Evolutionary conservation across 2,329 filamentous ascomycete genomes (phyloP).

Genomic region (Colletotrichum lini): DNA sequence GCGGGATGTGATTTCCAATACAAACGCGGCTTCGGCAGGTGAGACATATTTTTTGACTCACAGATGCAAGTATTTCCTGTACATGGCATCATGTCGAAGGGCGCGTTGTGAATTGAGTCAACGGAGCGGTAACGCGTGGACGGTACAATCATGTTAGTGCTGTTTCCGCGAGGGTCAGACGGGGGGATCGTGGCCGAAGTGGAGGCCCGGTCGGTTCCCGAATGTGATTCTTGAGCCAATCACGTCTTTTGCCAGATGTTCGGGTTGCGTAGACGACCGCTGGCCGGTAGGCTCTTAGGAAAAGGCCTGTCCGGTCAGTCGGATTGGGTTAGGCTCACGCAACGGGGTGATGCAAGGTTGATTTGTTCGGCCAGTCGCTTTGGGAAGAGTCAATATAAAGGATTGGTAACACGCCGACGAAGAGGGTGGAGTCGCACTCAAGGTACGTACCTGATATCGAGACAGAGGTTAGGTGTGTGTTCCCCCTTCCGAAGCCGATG

Average conservation of each 20-base stretch:
- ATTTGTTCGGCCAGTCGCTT: constrained; percentile 27
- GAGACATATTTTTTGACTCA: background rate
- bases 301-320: constrained; percentile 13
- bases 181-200: constrained; percentile 23
- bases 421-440: background rate
- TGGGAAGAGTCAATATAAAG: constrained; percentile 10
- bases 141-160: constrained; percentile 16
- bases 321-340: constrained; percentile 10
- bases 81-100: constrained; percentile 40
- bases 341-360: constrained; percentile 6
- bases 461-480: too few relatives aligned
- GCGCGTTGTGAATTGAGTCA: constrained; percentile 19
- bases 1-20: constrained; percentile 13
- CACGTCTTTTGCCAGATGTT: background rate
- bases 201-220: background rate
- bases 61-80: background rate
- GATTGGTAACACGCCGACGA: constrained; percentile 11
- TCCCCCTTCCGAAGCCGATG: constrained; percentile 13
- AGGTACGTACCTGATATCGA: too few relatives aligned
- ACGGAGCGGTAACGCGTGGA: background rate
- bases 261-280: background rate
- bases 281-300: constrained; percentile 19
- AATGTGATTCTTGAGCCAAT: constrained; percentile 16
- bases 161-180: constrained; percentile 24
- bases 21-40: constrained; percentile 20